Evolutionary conservation across 768 basidiomycete genomes (phyloP), one percentile per base, ranked within the genome.

Genomic region (Xanthoconium stramineum): DNA sequence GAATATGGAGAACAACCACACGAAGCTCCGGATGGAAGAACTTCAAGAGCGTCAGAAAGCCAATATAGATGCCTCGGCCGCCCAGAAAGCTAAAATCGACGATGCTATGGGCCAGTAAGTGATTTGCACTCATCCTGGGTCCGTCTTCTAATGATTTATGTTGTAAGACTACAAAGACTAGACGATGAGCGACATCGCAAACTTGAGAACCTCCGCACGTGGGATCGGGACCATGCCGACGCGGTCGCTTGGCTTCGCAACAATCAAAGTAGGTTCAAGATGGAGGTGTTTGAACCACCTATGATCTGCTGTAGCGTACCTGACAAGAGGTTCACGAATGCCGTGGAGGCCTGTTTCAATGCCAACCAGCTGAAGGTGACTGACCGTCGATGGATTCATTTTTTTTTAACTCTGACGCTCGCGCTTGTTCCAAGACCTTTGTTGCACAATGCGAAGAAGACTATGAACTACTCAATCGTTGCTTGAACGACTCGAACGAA

Each of bases 221-320:
- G 79, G 77, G 88, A 94, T 62, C 65, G 53, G 0, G 83, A 87
- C 44, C 80, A 82, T 37, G 82, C 80, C 35, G 82, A 82, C 4
- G 85, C 84, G 3, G 84, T 92, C 3, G 55, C 77, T 4, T 95
- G 92, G 91, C 75, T 95, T 45, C 80, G 90, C 14, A 64, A 75
- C 13, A 85, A 94, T 65, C 77, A 75, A 46, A 61, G 80, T 58
- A 72, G 74, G 55, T 94, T 98, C 76, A 83, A 81, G 68, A 86
- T 85, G 81, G 80, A 86, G 52, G 84, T 98, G n/a, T 84, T 89
- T 56, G 91, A 94, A 70, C 96, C 97, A 15, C 84, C 94, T 0
- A 75, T 85, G 61, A 78, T 99, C 55, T 82, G 82, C 13, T 73
- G 93, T 40, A 84, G 74, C 19, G 80, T 96, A 14, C 83, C 85